phyloP scores from a whole-genome alignment of 2,329 filamentous ascomycete genomes.

The Rhynchosporium graminicola region DNA sequence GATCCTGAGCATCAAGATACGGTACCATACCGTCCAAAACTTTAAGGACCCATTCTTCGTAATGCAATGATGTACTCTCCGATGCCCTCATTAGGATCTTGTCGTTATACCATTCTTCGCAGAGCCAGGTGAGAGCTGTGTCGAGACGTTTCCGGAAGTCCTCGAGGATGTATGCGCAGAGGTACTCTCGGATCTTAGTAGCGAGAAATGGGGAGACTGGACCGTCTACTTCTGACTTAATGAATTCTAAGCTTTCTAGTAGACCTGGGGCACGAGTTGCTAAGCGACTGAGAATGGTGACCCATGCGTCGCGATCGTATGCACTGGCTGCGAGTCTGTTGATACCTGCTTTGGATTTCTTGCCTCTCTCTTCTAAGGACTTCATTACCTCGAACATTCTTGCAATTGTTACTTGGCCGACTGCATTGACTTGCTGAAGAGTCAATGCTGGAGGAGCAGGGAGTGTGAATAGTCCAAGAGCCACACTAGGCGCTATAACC shows the following conservation, averaged over 20 bases:
- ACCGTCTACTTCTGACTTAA: slow-evolving; percentile 58
- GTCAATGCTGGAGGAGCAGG: slow-evolving; percentile 75
- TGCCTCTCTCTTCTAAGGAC: slow-evolving; percentile 66
- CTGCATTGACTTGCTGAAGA: slow-evolving; percentile 68
- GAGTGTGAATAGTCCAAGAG: slow-evolving; percentile 74
- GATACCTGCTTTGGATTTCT: slow-evolving; percentile 71
- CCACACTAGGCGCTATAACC: slow-evolving; percentile 49
- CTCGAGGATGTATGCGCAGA: slow-evolving; percentile 85
- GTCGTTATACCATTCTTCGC: slow-evolving; percentile 98
- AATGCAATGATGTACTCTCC: slow-evolving; percentile 60
- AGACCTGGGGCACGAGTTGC: slow-evolving; percentile 77
- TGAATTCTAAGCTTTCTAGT: slow-evolving; percentile 56
- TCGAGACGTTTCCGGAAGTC: slow-evolving; percentile 91
- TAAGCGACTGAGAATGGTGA: slow-evolving; percentile 81
- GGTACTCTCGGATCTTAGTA: slow-evolving; percentile 72
- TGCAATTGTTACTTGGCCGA: slow-evolving; percentile 72
- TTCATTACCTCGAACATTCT: slow-evolving; percentile 79
- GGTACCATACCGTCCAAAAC: slow-evolving; percentile 88
- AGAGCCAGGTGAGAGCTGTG: slow-evolving; percentile 89
- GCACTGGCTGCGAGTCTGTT: slow-evolving; percentile 81
- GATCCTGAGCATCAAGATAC: slow-evolving; percentile 89
- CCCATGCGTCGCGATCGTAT: slow-evolving; percentile 86
- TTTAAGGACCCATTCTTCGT: slow-evolving; percentile 75
- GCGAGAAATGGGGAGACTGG: slow-evolving; percentile 51
- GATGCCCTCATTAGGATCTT: slow-evolving; percentile 52